Evolutionary conservation across 2,329 filamentous ascomycete species (phyloP).

Genomic region (Talaromyces marneffei): DNA sequence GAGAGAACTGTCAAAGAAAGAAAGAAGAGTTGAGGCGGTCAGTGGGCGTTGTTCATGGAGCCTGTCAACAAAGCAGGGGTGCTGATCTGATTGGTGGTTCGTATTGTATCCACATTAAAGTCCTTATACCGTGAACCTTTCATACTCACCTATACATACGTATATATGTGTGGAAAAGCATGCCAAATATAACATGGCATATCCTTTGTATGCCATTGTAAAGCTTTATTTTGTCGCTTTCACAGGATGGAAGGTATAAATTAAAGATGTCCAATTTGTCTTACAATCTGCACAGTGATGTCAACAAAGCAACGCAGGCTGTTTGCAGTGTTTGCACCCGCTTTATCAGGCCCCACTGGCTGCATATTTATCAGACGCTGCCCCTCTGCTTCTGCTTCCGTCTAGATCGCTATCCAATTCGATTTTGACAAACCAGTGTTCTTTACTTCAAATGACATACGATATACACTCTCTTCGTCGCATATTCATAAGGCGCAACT

Average conservation of each 20-base stretch:
- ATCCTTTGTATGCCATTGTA: not conserved
- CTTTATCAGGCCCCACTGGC: slow-evolving; percentile 9
- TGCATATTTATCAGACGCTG: slow-evolving; percentile 5
- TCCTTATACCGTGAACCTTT: not conserved
- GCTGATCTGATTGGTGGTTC: not conserved
- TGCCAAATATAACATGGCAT: not conserved
- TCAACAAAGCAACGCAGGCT: slow-evolving; percentile 3
- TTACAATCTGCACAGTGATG: not conserved
- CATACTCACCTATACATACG: not conserved
- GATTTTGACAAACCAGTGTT: not conserved
- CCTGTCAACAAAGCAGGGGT: slow-evolving; percentile 11
- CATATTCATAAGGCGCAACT: not conserved
- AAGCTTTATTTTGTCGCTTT: not conserved
- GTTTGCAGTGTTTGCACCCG: slow-evolving; percentile 17
- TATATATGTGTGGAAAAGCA: not conserved
- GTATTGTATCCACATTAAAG: not conserved
- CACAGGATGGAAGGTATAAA: not conserved
- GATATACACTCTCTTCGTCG: slow-evolving; percentile 5
- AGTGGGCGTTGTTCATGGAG: not conserved
- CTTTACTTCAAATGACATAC: not conserved
- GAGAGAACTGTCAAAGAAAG: not conserved
- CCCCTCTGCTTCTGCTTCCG: slow-evolving; percentile 5
- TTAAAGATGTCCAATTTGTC: not conserved
- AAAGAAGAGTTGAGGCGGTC: not conserved
- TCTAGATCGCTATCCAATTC: not conserved